Conservation (phyloP, 176 grass and related monocot species). For the Bonia amplexicaulis region DNA sequence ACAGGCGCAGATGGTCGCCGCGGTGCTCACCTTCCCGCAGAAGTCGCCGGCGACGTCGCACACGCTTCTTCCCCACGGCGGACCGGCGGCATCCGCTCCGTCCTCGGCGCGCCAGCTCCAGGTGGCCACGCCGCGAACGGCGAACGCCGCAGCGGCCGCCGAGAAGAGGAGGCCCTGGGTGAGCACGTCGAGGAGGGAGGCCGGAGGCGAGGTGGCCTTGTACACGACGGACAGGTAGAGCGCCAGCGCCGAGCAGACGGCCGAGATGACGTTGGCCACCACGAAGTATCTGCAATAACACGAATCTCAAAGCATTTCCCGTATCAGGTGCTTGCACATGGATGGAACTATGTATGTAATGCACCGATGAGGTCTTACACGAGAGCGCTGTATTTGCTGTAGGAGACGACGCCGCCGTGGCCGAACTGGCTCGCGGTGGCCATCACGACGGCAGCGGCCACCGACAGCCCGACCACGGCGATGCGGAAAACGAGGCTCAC, state of each 20-base stretch:
- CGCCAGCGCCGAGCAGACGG: constrained; percentile 18
- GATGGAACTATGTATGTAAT: no score
- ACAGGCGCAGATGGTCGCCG: background rate
- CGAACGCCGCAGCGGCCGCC: constrained; percentile 11
- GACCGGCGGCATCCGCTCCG: background rate
- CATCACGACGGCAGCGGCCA: constrained; percentile 43
- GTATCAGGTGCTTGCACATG: no score
- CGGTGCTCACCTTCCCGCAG: background rate
- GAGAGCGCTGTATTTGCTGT: constrained; percentile 22
- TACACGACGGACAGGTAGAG: constrained; percentile 24
- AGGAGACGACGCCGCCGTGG: background rate
- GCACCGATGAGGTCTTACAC: constrained; percentile 2
- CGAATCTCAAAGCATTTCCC: no score
- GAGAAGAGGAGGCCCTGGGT: constrained; percentile 35
- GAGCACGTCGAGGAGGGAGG: constrained; percentile 9
- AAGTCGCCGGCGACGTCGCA: background rate
- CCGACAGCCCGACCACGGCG: background rate
- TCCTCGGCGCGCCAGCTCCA: background rate
- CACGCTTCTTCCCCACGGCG: background rate
- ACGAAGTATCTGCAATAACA: constrained; percentile 37
- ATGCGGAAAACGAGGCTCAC: constrained; percentile 31
- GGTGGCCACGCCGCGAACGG: background rate
- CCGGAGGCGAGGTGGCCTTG: background rate
- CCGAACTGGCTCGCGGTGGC: constrained; percentile 18
- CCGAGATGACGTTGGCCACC: constrained; percentile 8